Evolutionary conservation across 164 flowering plant genomes (phyloP).

Genomic region (Vitis rotundifolia): DNA sequence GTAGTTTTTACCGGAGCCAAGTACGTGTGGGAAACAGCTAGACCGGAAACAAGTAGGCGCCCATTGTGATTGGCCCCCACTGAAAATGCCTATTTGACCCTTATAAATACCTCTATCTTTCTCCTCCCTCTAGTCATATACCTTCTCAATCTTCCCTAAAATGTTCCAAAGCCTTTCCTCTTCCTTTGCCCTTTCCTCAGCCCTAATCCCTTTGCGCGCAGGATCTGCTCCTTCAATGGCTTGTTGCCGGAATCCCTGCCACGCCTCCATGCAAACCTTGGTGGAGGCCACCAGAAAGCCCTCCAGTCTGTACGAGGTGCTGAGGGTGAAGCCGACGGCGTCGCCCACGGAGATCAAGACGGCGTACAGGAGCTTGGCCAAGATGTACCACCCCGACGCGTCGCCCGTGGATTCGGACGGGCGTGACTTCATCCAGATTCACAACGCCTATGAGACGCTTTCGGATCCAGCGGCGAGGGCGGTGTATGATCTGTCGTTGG

Average conservation of each 20-base stretch:
- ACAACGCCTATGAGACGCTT: constrained; percentile 70
- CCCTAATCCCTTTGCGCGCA: no score
- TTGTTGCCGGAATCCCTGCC: neutral
- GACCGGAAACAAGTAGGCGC: no score
- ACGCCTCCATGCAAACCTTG: neutral
- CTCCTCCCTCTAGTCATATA: no score
- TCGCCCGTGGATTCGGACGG: constrained; percentile 37
- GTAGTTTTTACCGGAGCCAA: no score
- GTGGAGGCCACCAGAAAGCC: constrained; percentile 11
- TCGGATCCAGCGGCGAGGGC: constrained; percentile 77
- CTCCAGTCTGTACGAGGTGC: constrained; percentile 53
- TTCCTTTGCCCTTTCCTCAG: no score
- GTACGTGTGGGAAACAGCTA: no score
- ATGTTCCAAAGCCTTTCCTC: no score
- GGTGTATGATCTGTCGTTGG: constrained; percentile 44
- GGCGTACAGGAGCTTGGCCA: constrained; percentile 70
- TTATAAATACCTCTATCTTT: no score
- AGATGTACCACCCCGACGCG: constrained; percentile 69
- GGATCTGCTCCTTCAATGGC: neutral
- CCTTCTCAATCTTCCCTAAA: no score
- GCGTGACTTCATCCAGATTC: constrained; percentile 67
- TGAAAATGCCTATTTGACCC: no score
- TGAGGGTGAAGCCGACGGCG: constrained; percentile 48
- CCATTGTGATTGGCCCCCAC: no score
- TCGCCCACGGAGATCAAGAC: constrained; percentile 56